These are phyloP conservation scores for Tubosaeta sp. DNA, from an alignment of 768 basidiomycete genomes.

Conservation along the genomic window DNA sequence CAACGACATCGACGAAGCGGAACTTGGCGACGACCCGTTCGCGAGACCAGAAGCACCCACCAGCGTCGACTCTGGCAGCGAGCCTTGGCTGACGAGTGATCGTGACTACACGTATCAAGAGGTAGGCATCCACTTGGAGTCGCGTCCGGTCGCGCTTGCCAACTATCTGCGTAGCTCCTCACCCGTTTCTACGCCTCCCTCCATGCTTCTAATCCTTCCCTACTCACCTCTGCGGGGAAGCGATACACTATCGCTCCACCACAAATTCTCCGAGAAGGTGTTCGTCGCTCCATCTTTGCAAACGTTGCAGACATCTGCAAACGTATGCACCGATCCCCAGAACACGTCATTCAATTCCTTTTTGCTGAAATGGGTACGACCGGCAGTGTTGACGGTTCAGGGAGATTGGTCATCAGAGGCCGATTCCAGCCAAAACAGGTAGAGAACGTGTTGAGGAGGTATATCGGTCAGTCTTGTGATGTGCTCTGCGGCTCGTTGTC, in stretches of 20 bases:
- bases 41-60: conserved; percentile 52
- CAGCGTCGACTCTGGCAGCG: conserved; percentile 68
- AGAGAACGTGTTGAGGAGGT: conserved; percentile 92
- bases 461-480: conserved; percentile 69
- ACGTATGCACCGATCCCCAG: conserved; percentile 96
- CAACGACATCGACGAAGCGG: conserved; percentile 71
- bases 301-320: conserved; percentile 98
- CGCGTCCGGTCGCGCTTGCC: neutral
- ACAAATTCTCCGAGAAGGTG: conserved; percentile 89
- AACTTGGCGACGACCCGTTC: conserved; percentile 88
- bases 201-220: conserved; percentile 90
- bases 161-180: conserved; percentile 57
- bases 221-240: conserved; percentile 80
- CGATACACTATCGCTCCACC: conserved; percentile 98
- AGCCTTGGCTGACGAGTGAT: conserved; percentile 89
- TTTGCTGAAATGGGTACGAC: conserved; percentile 99
- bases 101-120: conserved; percentile 96
- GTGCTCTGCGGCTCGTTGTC: neutral
- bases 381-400: conserved; percentile 89
- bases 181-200: conserved; percentile 88
- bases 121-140: conserved; percentile 40
- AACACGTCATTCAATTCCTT: conserved; percentile 95
- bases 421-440: conserved; percentile 98
- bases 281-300: conserved; percentile 96
- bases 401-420: conserved; percentile 93